Conservation (phyloP, 768 basidiomycete genomes). For the Boletus speciosus region DNA sequence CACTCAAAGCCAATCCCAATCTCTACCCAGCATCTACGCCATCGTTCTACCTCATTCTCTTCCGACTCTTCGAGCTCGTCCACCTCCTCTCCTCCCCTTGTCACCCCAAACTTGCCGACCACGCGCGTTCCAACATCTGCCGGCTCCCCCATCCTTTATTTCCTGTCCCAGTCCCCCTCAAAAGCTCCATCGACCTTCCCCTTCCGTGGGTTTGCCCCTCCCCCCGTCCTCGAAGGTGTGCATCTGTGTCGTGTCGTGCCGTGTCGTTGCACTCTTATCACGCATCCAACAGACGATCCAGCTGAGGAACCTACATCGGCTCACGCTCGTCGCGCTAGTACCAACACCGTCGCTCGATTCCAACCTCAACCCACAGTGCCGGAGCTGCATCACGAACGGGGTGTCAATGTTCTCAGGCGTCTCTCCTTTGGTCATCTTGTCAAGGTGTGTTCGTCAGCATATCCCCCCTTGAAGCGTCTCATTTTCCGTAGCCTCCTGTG, state of each 20-base stretch:
- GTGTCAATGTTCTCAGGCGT: constrained; percentile 66
- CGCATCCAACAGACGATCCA: constrained; percentile 35
- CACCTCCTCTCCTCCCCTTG: constrained; percentile 49
- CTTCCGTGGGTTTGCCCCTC: constrained; percentile 49
- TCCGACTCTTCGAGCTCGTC: constrained; percentile 56
- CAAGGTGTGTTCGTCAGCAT: constrained; percentile 43
- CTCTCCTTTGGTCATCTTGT: constrained; percentile 62
- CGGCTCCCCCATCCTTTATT: constrained; percentile 70
- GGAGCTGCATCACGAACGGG: constrained; percentile 57
- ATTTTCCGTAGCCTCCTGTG: constrained; percentile 6
- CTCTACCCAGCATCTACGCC: constrained; percentile 40
- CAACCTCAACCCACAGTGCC: constrained; percentile 42
- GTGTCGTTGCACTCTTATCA: not conserved
- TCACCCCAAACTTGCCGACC: constrained; percentile 44
- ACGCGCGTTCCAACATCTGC: constrained; percentile 51
- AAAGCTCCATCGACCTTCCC: constrained; percentile 56
- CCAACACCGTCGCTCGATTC: constrained; percentile 56
- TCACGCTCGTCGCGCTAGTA: constrained; percentile 63
- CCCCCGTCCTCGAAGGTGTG: constrained; percentile 63
- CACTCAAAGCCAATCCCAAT: constrained; percentile 70
- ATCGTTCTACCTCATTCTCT: constrained; percentile 62
- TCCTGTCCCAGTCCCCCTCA: constrained; percentile 57
- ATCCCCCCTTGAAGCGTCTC: not conserved
- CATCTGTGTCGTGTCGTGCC: constrained; percentile 1
- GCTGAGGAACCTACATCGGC: constrained; percentile 41